Conservation (phyloP, 208 protist species). For the Tritrichomonas musculus region DNA sequence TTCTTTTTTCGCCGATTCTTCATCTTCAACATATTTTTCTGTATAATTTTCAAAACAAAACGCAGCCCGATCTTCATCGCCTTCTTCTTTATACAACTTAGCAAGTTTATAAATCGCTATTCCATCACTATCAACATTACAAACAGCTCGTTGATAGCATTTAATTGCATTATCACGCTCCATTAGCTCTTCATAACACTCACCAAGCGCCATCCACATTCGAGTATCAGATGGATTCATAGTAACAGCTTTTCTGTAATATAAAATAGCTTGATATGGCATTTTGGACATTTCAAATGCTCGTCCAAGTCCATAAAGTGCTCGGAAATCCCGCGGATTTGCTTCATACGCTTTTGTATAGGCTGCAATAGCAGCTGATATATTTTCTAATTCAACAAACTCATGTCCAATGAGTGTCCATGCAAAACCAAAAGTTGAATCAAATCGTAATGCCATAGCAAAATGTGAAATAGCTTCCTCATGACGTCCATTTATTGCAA, state of each 20-base stretch:
- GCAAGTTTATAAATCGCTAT: neutral
- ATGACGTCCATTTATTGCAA: neutral
- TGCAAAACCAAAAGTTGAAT: neutral
- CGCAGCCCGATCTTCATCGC: neutral
- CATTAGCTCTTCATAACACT: slow-evolving; percentile 14
- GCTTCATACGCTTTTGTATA: neutral
- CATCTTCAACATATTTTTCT: neutral
- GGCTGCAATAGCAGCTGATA: neutral
- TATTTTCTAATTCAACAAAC: slow-evolving; percentile 26
- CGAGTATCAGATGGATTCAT: neutral
- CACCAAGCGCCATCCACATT: neutral
- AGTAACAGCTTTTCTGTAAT: neutral
- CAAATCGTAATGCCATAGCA: neutral
- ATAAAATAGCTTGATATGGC: neutral
- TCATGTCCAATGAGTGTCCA: slow-evolving; percentile 34
- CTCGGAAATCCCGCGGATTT: slow-evolving; percentile 28
- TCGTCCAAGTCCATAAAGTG: slow-evolving; percentile 14
- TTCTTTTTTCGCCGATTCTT: neutral
- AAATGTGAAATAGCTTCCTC: slow-evolving; percentile 17
- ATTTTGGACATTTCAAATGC: slow-evolving; percentile 27
- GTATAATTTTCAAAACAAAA: slow-evolving; percentile 12
- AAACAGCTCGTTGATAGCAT: slow-evolving; percentile 9
- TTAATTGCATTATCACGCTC: slow-evolving; percentile 6
- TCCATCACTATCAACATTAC: neutral
- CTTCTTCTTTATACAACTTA: neutral